phyloP scores from a whole-genome alignment of 2,329 filamentous ascomycete genomes.

The Alternaria gaisen region DNA sequence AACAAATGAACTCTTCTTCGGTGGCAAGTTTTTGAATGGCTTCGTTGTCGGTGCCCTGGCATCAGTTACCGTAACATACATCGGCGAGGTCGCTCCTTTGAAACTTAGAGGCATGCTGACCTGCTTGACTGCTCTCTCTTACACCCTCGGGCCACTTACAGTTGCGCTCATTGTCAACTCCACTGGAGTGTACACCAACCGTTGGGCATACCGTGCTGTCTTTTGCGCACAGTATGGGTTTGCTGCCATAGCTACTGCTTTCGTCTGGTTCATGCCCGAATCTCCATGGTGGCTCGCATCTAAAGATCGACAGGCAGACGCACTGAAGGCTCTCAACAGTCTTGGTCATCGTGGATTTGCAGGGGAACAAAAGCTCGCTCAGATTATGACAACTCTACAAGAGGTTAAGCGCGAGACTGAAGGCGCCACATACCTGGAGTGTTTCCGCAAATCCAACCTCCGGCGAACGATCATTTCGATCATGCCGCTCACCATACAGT shows the following conservation, averaged over 20 bases:
- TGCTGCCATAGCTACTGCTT: slow-evolving; percentile 41
- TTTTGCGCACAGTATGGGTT: slow-evolving; percentile 56
- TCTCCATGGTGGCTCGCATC: slow-evolving; percentile 75
- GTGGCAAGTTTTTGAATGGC: slow-evolving; percentile 56
- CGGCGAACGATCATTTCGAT: slow-evolving; percentile 76
- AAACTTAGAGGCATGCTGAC: slow-evolving; percentile 51
- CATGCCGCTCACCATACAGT: slow-evolving; percentile 55
- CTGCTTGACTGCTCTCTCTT: slow-evolving; percentile 53
- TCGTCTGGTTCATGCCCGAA: slow-evolving; percentile 40
- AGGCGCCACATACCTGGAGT: slow-evolving; percentile 78
- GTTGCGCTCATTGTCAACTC: slow-evolving; percentile 40
- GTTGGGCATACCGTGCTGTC: slow-evolving; percentile 56
- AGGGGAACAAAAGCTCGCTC: slow-evolving; percentile 29
- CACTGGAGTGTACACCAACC: slow-evolving; percentile 48
- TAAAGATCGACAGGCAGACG: slow-evolving; percentile 67
- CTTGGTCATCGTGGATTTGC: slow-evolving; percentile 30
- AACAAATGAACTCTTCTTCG: slow-evolving; percentile 54
- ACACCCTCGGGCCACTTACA: slow-evolving; percentile 53
- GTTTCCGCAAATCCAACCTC: slow-evolving; percentile 78
- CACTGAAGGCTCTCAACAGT: slow-evolving; percentile 43
- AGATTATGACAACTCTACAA: slow-evolving; percentile 45
- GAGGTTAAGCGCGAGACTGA: slow-evolving; percentile 50
- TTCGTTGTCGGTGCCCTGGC: slow-evolving; percentile 53
- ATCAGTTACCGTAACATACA: slow-evolving; percentile 52
- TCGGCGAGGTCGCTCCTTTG: slow-evolving; percentile 52